These are phyloP conservation scores for Xylaria arbuscula DNA, from an alignment of 2,329 filamentous ascomycete genomes.

Conservation along the genomic window DNA sequence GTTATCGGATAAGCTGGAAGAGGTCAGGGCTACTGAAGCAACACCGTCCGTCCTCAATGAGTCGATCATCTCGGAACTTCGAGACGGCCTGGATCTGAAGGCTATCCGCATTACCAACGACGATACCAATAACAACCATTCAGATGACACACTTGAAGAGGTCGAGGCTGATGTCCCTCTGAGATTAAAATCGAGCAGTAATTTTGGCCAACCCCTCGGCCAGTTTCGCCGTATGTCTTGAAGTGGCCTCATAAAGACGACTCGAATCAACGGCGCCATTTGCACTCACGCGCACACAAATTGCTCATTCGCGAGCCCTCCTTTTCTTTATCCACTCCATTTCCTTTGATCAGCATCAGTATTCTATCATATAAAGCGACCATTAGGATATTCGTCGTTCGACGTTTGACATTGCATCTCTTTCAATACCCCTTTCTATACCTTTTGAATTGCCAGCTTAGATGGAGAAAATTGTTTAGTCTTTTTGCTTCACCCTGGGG, in stretches of 20 bases:
- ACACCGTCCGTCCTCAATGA: conserved; percentile 57
- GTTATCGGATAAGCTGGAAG: conserved; percentile 63
- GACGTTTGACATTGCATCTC: conserved; percentile 29
- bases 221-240: conserved; percentile 35
- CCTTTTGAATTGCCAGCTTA: conserved; percentile 15
- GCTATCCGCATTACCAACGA: conserved; percentile 17
- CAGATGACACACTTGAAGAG: conserved; percentile 30
- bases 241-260: background rate
- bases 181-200: conserved; percentile 43
- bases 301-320: background rate
- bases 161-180: conserved; percentile 42
- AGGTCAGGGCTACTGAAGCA: conserved; percentile 59
- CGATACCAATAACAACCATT: conserved; percentile 33
- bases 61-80: conserved; percentile 20
- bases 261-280: background rate
- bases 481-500: background rate
- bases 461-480: background rate
- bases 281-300: background rate
- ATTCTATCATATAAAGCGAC: conserved; percentile 10
- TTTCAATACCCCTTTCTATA: conserved; percentile 32
- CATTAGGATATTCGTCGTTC: conserved; percentile 15
- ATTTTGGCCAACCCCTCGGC: conserved; percentile 48
- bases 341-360: background rate
- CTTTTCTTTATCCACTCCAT: conserved; percentile 24
- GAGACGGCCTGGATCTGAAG: conserved; percentile 14